Evolutionary conservation across 2,329 filamentous ascomycete species (phyloP).

Genomic region (Plectosphaerella plurivora): DNA sequence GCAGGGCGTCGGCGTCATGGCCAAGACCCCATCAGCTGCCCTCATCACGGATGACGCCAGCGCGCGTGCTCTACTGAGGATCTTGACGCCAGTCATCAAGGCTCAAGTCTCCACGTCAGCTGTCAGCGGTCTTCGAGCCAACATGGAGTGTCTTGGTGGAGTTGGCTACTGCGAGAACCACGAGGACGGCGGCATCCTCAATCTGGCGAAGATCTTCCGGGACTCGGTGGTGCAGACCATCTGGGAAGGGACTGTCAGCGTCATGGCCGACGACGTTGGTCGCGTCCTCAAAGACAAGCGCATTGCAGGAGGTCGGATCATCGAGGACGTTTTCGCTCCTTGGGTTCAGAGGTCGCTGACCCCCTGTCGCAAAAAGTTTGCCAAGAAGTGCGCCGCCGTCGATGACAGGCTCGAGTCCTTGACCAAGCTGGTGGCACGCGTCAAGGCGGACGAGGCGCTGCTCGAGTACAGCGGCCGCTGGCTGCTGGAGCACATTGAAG

Average conservation of each 20-base stretch:
- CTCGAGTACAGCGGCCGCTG: slow-evolving; percentile 2
- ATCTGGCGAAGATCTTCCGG: slow-evolving; percentile 61
- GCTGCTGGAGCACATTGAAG: slow-evolving; percentile 1
- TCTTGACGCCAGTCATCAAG: slow-evolving; percentile 58
- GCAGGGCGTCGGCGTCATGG: slow-evolving; percentile 18
- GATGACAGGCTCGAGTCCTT: neutral
- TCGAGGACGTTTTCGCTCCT: neutral
- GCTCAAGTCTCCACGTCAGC: slow-evolving; percentile 48
- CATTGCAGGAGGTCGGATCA: neutral
- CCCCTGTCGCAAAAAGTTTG: neutral
- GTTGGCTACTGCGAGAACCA: slow-evolving; percentile 63
- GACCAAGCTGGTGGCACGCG: neutral
- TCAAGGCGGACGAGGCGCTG: neutral
- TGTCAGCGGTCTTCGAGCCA: slow-evolving; percentile 46
- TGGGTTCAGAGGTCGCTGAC: neutral
- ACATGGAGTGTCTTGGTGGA: slow-evolving; percentile 62
- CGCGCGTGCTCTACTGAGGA: slow-evolving; percentile 42
- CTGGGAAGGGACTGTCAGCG: slow-evolving; percentile 71
- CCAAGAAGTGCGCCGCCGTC: neutral
- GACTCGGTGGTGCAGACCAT: slow-evolving; percentile 62
- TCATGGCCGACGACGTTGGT: slow-evolving; percentile 53
- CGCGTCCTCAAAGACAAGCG: slow-evolving; percentile 26
- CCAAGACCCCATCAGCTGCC: neutral
- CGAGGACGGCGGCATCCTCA: slow-evolving; percentile 53
- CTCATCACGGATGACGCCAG: slow-evolving; percentile 28